Base-by-base conservation (phyloP, 192 early-diverging fungal genomes). In the Geranomyces michiganensis region DNA sequence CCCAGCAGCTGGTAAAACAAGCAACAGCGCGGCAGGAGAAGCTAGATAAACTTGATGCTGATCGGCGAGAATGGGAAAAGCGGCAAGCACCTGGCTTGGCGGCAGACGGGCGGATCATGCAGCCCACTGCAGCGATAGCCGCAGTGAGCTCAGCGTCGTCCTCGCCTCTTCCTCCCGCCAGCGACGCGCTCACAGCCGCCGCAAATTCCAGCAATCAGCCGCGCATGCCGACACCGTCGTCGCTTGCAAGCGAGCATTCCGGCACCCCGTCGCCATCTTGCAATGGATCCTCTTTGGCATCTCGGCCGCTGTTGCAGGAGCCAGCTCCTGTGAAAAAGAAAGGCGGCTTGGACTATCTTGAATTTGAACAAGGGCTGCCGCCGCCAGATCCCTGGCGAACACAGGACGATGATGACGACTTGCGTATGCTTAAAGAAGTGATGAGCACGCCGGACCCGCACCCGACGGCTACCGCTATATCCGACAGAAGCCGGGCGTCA, bases 11-110 rank as follows among this genome's bases (percentile, higher is more conserved):
- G n/a, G 41, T 27, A 33, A 69, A 73, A 0, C 55, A 69, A 24
- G 68, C 56, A 19, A 74, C 78, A 45, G 72, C 75, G 15, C 75
- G 74, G 26, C 78, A 82, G 21, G 85, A 79, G 55, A 68, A 75
- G 59, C 48, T 82, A 48, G 73, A 81, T 6, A 77, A 82, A 51
- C 73, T 82, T 48, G 86, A 88, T 56, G 76, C 75, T 30, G 81
- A 83, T 36, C 59, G 62, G 17, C n/a, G 22, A 51, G 74, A 65
- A 9, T 66, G 74, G 31, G 87, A 87, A 36, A 65, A 86, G 22
- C 87, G 86, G 76, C 85, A 88, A 67, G 87, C 88, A 0, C 88
- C 88, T 33, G 88, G 88, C 19, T 85, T 88, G n/a, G 84, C 85
- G 67, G 73, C 33, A 17, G 66, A 56, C 53, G 66, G 79, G 10